Conservation (phyloP, 1,139 yeast species). For the Kurtzmaniella natalensis region DNA sequence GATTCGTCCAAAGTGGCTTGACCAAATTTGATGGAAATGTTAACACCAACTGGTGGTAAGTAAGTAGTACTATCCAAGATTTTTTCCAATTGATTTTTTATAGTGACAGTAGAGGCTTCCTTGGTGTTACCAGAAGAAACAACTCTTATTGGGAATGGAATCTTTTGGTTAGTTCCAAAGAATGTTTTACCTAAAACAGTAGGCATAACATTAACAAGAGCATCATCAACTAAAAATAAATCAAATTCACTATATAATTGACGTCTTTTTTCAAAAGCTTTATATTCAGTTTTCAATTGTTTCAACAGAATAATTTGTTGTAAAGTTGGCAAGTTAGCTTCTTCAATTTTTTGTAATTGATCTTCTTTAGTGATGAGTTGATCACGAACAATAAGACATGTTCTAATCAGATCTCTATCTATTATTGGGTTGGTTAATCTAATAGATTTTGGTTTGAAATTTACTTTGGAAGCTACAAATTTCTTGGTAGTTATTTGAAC, state of each 20-base stretch:
- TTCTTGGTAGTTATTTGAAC: slow-evolving; percentile 64
- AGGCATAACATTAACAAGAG: slow-evolving; percentile 75
- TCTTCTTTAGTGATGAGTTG: slow-evolving; percentile 53
- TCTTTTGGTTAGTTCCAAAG: slow-evolving; percentile 51
- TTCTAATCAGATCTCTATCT: slow-evolving; percentile 45
- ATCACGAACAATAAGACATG: slow-evolving; percentile 76
- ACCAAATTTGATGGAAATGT: slow-evolving; percentile 67
- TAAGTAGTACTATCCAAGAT: slow-evolving; percentile 56
- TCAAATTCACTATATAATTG: slow-evolving; percentile 59
- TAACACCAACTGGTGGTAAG: slow-evolving; percentile 72
- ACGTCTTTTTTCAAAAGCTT: slow-evolving; percentile 68
- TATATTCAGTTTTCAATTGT: slow-evolving; percentile 62
- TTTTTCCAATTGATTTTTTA: slow-evolving; percentile 57
- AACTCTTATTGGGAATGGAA: slow-evolving; percentile 69
- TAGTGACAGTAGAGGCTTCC: slow-evolving; percentile 51
- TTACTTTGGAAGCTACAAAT: slow-evolving; percentile 57
- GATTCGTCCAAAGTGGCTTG: slow-evolving; percentile 34
- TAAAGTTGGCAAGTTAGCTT: slow-evolving; percentile 45
- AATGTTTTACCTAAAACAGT: slow-evolving; percentile 77
- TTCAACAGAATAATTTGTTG: slow-evolving; percentile 49
- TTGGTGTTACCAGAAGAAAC: slow-evolving; percentile 29
- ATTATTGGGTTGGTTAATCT: slow-evolving; percentile 48
- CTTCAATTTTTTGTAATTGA: slow-evolving; percentile 58
- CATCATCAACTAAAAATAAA: slow-evolving; percentile 79
- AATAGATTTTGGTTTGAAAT: slow-evolving; percentile 70